A percentile compares a stretch with the other conserved stretches of the same genome.
These are phyloP conservation scores for Iberis amara DNA, from an alignment of 441 rosid species.

Conservation along the genomic window DNA sequence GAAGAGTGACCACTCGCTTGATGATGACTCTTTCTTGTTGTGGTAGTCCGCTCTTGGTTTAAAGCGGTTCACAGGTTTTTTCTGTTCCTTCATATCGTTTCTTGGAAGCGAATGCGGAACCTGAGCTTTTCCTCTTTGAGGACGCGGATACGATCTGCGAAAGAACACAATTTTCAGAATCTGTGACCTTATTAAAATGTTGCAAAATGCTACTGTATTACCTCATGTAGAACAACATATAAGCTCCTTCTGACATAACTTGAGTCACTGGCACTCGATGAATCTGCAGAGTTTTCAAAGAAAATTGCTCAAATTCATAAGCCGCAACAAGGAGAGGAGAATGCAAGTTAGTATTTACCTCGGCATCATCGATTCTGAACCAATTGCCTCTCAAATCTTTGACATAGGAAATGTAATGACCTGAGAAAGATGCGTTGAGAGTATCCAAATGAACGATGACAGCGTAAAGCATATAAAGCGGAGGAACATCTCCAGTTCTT, in stretches of 20 bases:
- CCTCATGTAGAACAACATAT: slow-evolving; percentile 83
- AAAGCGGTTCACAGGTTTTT: slow-evolving; percentile 32
- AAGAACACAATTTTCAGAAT: slow-evolving; percentile 10
- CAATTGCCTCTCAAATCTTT: slow-evolving; percentile 67
- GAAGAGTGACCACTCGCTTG: slow-evolving; percentile 81
- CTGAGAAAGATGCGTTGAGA: slow-evolving; percentile 78
- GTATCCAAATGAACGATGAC: slow-evolving; percentile 84
- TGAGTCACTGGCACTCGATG: slow-evolving; percentile 63
- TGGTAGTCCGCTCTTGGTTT: slow-evolving; percentile 27
- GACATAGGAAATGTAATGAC: slow-evolving; percentile 77
- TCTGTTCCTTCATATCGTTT: slow-evolving; percentile 39
- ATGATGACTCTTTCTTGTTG: slow-evolving; percentile 46
- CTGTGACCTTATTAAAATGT: not conserved
- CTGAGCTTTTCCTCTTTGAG: slow-evolving; percentile 41
- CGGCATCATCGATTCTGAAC: slow-evolving; percentile 78
- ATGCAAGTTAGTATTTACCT: slow-evolving; percentile 39
- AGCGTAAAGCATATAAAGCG: slow-evolving; percentile 70
- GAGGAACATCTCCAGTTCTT: slow-evolving; percentile 59
- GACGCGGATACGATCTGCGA: slow-evolving; percentile 67
- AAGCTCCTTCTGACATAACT: slow-evolving; percentile 93
- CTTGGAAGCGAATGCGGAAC: slow-evolving; percentile 31
- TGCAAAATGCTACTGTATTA: slow-evolving; percentile 15
- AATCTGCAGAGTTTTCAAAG: slow-evolving; percentile 40
- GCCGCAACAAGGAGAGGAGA: slow-evolving; percentile 2
- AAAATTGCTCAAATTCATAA: not conserved